A percentile compares a stretch with the other conserved stretches of the same genome.
These are phyloP conservation scores for Globisporangium emineosum DNA, from an alignment of 352 stramenopile species.

Conservation along the genomic window DNA sequence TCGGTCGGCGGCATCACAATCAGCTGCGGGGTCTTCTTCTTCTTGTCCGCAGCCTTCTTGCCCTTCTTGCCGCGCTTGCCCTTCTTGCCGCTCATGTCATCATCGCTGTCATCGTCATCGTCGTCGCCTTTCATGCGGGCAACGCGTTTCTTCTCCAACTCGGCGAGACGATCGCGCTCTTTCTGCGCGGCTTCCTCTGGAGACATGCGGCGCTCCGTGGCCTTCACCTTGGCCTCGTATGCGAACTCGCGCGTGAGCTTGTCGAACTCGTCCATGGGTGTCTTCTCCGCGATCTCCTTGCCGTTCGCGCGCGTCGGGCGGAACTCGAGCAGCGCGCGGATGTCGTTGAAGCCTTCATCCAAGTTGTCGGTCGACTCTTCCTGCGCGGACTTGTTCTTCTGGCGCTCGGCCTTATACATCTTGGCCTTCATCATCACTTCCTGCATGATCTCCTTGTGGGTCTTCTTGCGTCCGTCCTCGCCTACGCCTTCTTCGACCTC, in stretches of 20 bases:
- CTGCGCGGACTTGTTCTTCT: conserved; percentile 83
- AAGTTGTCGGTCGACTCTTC: conserved; percentile 75
- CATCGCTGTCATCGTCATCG: conserved; percentile 60
- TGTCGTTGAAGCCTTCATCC: conserved; percentile 67
- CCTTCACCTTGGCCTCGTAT: conserved; percentile 92
- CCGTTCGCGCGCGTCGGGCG: conserved; percentile 68
- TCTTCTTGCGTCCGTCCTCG: conserved; percentile 58
- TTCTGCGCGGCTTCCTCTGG: conserved; percentile 93
- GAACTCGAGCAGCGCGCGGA: conserved; percentile 72
- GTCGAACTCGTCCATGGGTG: conserved; percentile 84
- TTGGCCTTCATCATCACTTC: conserved; percentile 92
- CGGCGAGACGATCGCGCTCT: conserved; percentile 88
- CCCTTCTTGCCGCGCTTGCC: conserved; percentile 30
- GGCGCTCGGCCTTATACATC: conserved; percentile 84
- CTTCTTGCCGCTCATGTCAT: conserved; percentile 52
- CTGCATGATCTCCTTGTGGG: conserved; percentile 88
- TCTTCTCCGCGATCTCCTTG: conserved; percentile 57
- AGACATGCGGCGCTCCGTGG: conserved; percentile 93
- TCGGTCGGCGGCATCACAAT: conserved; percentile 83
- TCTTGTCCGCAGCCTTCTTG: conserved; percentile 26
- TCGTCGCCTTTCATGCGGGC: conserved; percentile 94
- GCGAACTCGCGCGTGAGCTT: conserved; percentile 74
- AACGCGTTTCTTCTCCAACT: conserved; percentile 92
- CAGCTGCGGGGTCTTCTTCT: conserved; percentile 34
- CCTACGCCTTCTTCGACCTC: conserved; percentile 16